A percentile compares a stretch with the other conserved stretches of the same genome.
phyloP scores from a whole-genome alignment of 148 eudicot species.

The Heliosperma pusillum region DNA sequence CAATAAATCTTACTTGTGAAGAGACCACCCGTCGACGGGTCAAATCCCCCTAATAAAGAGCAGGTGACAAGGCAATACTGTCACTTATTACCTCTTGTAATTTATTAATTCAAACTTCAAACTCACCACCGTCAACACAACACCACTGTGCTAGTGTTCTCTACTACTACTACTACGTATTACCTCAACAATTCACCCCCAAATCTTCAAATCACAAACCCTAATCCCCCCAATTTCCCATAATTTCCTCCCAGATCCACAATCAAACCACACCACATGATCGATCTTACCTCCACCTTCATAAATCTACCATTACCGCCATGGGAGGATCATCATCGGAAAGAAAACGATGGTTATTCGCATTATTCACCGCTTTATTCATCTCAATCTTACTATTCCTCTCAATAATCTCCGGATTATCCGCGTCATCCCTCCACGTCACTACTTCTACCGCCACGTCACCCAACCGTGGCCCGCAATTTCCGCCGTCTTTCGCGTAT shows the following conservation, averaged over 20 bases:
- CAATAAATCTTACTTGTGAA: too few relatives aligned
- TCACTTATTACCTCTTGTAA: too few relatives aligned
- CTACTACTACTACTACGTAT: too few relatives aligned
- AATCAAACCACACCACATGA: not conserved
- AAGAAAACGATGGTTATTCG: slow-evolving; percentile 74
- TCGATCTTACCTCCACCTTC: not conserved
- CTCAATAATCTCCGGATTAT: slow-evolving; percentile 54
- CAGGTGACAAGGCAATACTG: too few relatives aligned
- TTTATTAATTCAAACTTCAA: too few relatives aligned
- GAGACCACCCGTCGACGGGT: too few relatives aligned
- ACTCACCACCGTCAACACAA: not conserved
- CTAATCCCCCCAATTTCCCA: not conserved
- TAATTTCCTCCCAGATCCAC: not conserved
- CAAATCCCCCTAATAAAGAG: too few relatives aligned
- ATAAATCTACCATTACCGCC: not conserved
- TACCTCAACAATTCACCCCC: not conserved
- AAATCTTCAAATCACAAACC: not conserved
- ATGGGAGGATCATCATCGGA: slow-evolving; percentile 70
- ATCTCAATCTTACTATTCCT: slow-evolving; percentile 54
- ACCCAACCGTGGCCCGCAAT: slow-evolving; percentile 44
- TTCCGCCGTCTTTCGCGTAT: slow-evolving; percentile 80
- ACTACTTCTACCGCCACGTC: slow-evolving; percentile 19
- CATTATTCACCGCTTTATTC: slow-evolving; percentile 61
- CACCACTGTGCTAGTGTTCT: not conserved
- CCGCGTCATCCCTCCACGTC: slow-evolving; percentile 31